Percentiles rank a stretch among this genome's conserved stretches.
Evolutionary conservation across 495 filamentous ascomycete genomes (phyloP).

Genomic region (Podospora conica): DNA sequence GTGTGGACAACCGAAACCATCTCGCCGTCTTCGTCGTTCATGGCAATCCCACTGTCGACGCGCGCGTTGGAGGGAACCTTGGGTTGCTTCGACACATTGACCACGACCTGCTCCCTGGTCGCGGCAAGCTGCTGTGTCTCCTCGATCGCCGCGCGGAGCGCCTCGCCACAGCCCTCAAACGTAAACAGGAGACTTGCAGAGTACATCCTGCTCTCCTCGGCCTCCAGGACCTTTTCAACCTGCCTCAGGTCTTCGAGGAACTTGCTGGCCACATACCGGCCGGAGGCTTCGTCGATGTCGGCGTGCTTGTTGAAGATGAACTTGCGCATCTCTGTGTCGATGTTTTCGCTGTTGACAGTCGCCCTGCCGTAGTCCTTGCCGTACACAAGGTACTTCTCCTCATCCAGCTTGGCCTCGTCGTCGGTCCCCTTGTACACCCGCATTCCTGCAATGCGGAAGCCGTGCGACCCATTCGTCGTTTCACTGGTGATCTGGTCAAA

Average conservation of each 20-base stretch:
- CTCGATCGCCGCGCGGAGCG: slow-evolving; percentile 59
- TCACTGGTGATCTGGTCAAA: slow-evolving; percentile 72
- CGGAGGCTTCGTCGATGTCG: slow-evolving; percentile 49
- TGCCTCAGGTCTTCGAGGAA: slow-evolving; percentile 62
- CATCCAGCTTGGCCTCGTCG: slow-evolving; percentile 39
- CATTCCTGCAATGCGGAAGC: slow-evolving; percentile 92
- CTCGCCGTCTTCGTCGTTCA: slow-evolving; percentile 32
- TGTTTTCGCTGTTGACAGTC: slow-evolving; percentile 60
- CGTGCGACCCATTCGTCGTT: slow-evolving; percentile 75
- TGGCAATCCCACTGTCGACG: slow-evolving; percentile 41
- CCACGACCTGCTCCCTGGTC: background rate
- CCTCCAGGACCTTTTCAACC: slow-evolving; percentile 59
- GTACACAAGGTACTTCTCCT: slow-evolving; percentile 61
- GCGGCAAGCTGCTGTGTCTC: slow-evolving; percentile 25
- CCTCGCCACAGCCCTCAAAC: slow-evolving; percentile 79
- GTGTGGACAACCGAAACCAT: slow-evolving; percentile 16
- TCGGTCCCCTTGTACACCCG: slow-evolving; percentile 70
- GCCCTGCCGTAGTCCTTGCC: slow-evolving; percentile 81
- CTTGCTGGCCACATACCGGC: slow-evolving; percentile 51
- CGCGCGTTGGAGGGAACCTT: slow-evolving; percentile 18
- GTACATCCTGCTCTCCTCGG: slow-evolving; percentile 87
- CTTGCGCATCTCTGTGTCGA: slow-evolving; percentile 66
- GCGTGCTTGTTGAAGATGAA: slow-evolving; percentile 64
- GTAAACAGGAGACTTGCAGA: slow-evolving; percentile 83
- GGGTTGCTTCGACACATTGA: background rate